Percentiles rank a stretch among this genome's conserved stretches.
phyloP scores from a whole-genome alignment of 129 eudicot genomes.

The Escallonia rubra region DNA sequence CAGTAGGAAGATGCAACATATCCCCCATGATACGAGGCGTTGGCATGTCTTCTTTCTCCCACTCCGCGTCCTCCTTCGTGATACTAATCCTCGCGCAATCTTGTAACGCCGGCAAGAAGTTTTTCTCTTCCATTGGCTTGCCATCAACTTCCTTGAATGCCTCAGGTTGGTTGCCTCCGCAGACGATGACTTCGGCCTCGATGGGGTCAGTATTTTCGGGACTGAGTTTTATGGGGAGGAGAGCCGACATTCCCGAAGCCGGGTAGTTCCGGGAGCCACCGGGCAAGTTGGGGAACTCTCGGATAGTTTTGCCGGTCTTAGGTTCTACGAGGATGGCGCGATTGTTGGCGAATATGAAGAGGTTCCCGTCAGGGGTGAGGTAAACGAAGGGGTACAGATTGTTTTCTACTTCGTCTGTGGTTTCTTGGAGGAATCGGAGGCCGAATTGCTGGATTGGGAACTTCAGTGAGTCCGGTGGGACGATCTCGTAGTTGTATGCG shows the following conservation, averaged over 20 bases:
- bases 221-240: constrained; percentile 57
- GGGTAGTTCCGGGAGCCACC: constrained; percentile 92
- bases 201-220: background rate
- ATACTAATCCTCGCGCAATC: constrained; percentile 61
- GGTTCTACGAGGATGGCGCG: constrained; percentile 51
- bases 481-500: constrained; percentile 45
- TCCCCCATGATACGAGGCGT: constrained; percentile 69
- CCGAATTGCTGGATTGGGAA: constrained; percentile 25
- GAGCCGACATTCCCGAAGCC: constrained; percentile 58
- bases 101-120: constrained; percentile 38
- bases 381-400: constrained; percentile 66
- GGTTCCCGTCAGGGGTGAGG: constrained; percentile 61
- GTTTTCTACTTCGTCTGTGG: constrained; percentile 53
- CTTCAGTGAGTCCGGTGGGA: constrained; percentile 39
- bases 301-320: constrained; percentile 23
- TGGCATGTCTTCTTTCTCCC: constrained; percentile 83
- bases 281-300: constrained; percentile 43
- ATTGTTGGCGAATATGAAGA: constrained; percentile 71
- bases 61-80: constrained; percentile 20
- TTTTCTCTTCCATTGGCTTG: constrained; percentile 18
- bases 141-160: constrained; percentile 42
- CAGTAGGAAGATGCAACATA: constrained; percentile 65
- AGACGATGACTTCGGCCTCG: constrained; percentile 51
- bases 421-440: constrained; percentile 54
- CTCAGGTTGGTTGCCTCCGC: constrained; percentile 63